Percentiles rank a stretch among this genome's conserved stretches.
Evolutionary conservation across 2,329 filamentous ascomycete genomes (phyloP).

Genomic region (Aspergillus eucalypticola): DNA sequence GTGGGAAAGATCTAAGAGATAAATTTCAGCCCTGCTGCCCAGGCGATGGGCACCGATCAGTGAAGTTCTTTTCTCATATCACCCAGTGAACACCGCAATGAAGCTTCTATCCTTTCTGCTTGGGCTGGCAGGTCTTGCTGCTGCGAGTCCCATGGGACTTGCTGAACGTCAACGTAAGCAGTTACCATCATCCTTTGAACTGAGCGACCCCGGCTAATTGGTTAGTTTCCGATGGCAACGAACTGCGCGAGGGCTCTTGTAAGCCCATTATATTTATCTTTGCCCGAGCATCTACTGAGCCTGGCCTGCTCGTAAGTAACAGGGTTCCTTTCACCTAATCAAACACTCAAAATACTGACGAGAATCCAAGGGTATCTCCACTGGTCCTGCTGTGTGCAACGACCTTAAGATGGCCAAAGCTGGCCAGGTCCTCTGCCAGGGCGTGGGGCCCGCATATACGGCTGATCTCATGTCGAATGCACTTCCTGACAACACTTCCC

Average conservation of each 20-base stretch:
- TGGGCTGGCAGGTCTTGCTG: conserved; percentile 11
- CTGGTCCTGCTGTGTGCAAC: conserved; percentile 34
- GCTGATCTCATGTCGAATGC: conserved; percentile 41
- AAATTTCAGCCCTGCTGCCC: background rate
- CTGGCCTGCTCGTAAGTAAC: conserved; percentile 49
- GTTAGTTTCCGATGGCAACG: conserved; percentile 31
- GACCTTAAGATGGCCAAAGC: conserved; percentile 21
- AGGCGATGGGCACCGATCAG: background rate
- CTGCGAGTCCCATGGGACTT: conserved; percentile 13
- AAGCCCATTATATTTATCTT: conserved; percentile 50
- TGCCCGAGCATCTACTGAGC: conserved; percentile 51
- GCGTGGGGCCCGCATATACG: conserved; percentile 47
- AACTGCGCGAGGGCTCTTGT: conserved; percentile 44
- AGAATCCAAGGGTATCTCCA: conserved; percentile 29
- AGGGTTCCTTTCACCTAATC: background rate
- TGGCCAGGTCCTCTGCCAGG: conserved; percentile 42
- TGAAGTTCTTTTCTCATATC: background rate
- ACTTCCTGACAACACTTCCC: conserved; percentile 40
- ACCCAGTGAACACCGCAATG: background rate
- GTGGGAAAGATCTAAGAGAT: background rate
- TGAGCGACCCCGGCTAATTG: background rate
- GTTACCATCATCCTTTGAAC: too few relatives aligned
- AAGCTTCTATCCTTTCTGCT: background rate
- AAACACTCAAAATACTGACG: background rate
- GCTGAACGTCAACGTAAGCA: conserved; percentile 13